phyloP scores from a whole-genome alignment of 805 yeast genomes.

The Candida railenensis region DNA sequence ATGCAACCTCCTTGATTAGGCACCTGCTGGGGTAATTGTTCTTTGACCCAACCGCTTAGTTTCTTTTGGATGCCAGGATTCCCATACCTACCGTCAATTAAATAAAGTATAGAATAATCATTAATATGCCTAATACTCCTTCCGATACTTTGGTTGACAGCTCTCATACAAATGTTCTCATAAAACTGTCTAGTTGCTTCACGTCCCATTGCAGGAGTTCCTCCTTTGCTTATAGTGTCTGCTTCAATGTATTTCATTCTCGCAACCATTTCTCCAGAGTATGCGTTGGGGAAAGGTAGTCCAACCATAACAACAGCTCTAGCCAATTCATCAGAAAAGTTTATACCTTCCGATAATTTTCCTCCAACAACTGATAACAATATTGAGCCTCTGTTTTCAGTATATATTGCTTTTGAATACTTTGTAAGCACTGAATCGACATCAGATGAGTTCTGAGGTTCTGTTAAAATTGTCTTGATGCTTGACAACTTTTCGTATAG shows the following conservation, averaged over 20 bases:
- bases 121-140: constrained; percentile 81
- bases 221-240: constrained; percentile 48
- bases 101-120: constrained; percentile 75
- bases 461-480: constrained; percentile 54
- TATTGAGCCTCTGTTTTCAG: constrained; percentile 52
- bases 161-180: constrained; percentile 85
- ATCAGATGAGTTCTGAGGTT: constrained; percentile 43
- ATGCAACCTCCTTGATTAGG: not conserved
- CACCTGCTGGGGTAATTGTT: constrained; percentile 15
- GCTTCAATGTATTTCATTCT: constrained; percentile 63
- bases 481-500: constrained; percentile 22
- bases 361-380: constrained; percentile 90
- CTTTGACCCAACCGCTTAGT: constrained; percentile 70
- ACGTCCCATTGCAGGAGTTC: constrained; percentile 44
- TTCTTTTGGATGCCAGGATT: constrained; percentile 49
- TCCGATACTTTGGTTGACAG: constrained; percentile 90
- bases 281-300: constrained; percentile 82
- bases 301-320: constrained; percentile 86
- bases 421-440: constrained; percentile 48
- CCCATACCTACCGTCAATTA: constrained; percentile 66
- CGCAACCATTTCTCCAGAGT: constrained; percentile 78
- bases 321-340: constrained; percentile 84
- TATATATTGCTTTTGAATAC: constrained; percentile 45
- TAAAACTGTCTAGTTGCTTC: constrained; percentile 56
- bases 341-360: constrained; percentile 88